These are phyloP conservation scores for Ascochyta pisi DNA, from an alignment of 2,329 filamentous ascomycete species.

Conservation along the genomic window DNA sequence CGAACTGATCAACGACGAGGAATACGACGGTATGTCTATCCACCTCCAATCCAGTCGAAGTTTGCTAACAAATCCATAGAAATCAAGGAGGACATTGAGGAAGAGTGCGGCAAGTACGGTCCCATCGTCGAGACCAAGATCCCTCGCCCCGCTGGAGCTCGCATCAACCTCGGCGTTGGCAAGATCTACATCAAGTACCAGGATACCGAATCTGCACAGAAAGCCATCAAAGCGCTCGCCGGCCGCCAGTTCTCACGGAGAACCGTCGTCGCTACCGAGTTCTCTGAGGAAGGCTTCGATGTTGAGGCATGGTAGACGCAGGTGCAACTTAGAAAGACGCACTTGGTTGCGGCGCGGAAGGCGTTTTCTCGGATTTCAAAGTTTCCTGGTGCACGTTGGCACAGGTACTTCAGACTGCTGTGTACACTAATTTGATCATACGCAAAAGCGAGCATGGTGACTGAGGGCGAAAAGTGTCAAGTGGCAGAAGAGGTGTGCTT, in stretches of 20 bases:
- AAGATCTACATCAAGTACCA: constrained; percentile 99
- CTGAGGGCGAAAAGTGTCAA: neutral
- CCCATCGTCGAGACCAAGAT: constrained; percentile 88
- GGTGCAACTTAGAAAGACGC: neutral
- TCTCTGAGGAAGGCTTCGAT: constrained; percentile 97
- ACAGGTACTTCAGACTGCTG: constrained; percentile 9
- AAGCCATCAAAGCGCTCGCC: constrained; percentile 86
- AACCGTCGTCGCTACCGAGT: constrained; percentile 96
- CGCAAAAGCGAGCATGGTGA: constrained; percentile 15
- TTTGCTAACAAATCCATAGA: constrained; percentile 62
- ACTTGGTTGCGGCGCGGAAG: neutral
- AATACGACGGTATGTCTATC: constrained; percentile 79
- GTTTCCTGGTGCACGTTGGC: constrained; percentile 7
- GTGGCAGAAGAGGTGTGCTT: neutral
- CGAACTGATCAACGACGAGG: constrained; percentile 90
- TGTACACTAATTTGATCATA: constrained; percentile 21
- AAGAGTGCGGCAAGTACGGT: constrained; percentile 93
- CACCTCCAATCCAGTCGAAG: neutral
- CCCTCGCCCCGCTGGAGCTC: constrained; percentile 81
- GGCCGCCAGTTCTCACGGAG: constrained; percentile 95
- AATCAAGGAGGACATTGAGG: constrained; percentile 92
- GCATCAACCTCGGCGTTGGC: constrained; percentile 87
- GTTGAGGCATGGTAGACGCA: constrained; percentile 79
- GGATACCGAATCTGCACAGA: constrained; percentile 75
- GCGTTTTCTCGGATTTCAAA: constrained; percentile 4